phyloP scores from a whole-genome alignment of 345 rosid genomes.

The Citropsis articulata region DNA sequence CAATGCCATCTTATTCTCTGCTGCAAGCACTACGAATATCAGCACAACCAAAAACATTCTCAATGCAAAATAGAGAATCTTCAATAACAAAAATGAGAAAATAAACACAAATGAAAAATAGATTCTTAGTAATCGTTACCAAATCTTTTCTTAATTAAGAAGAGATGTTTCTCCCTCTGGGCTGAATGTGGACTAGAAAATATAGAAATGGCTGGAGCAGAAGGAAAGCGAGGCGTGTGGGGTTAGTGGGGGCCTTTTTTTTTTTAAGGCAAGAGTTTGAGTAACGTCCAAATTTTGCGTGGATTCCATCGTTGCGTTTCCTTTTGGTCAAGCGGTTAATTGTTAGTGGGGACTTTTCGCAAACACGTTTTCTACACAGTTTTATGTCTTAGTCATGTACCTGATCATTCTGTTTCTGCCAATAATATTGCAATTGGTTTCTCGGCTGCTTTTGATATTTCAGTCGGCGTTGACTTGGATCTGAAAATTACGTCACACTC shows the following conservation, averaged over 20 bases:
- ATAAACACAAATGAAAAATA: neutral
- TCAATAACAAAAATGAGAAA: neutral
- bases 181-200: neutral
- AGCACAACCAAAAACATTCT: neutral
- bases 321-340: neutral
- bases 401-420: neutral
- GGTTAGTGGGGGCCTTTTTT: neutral
- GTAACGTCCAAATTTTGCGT: neutral
- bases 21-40: neutral
- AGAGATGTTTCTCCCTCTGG: neutral
- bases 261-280: neutral
- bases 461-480: neutral
- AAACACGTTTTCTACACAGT: neutral
- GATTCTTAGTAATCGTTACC: neutral
- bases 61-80: neutral
- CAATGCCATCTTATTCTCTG: slow-evolving; percentile 24
- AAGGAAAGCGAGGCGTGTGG: neutral
- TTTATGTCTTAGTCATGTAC: neutral
- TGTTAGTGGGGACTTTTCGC: neutral
- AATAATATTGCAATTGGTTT: neutral
- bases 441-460: neutral
- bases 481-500: neutral
- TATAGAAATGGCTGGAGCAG: neutral
- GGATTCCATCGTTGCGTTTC: neutral
- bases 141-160: neutral